Percentiles rank a stretch among this genome's conserved stretches.
Evolutionary conservation across 2,329 filamentous ascomycete genomes (phyloP).

Genomic region (Alternaria conjuncta): DNA sequence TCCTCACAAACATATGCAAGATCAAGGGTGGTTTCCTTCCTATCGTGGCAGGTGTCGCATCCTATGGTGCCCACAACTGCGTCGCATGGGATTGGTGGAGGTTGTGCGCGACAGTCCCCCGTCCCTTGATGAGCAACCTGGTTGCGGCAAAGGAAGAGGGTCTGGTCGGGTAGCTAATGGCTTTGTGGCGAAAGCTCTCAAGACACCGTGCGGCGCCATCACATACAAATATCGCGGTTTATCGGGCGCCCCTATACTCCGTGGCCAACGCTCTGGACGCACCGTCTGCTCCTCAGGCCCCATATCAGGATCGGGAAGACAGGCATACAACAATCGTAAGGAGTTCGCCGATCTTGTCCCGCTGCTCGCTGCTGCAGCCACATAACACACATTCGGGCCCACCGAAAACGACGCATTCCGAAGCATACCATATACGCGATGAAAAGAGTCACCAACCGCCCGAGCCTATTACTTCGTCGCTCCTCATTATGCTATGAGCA

Average conservation of each 20-base stretch:
- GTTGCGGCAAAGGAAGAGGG: background rate
- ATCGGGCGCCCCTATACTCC: background rate
- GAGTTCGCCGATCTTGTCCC: background rate
- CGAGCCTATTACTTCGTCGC: background rate
- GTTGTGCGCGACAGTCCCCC: background rate
- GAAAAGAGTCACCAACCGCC: background rate
- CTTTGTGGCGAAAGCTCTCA: background rate
- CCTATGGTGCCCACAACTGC: conserved; percentile 96
- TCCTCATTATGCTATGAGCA: background rate
- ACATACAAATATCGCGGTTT: background rate
- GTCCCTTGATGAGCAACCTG: background rate
- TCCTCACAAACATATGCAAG: conserved; percentile 83
- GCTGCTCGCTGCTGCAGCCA: background rate
- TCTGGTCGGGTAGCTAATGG: background rate
- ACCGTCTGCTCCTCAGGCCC: background rate
- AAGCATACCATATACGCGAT: background rate
- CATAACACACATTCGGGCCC: background rate
- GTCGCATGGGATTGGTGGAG: conserved; percentile 58
- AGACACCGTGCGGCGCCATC: background rate
- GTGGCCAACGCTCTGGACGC: background rate
- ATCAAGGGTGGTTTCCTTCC: conserved; percentile 88
- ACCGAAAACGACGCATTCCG: background rate
- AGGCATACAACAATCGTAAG: background rate
- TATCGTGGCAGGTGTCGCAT: conserved; percentile 92
- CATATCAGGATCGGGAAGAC: background rate